Evolutionary conservation across 257 asterid genomes (phyloP), one percentile per base, ranked within the genome.

Genomic region (Eucommia ulmoides): DNA sequence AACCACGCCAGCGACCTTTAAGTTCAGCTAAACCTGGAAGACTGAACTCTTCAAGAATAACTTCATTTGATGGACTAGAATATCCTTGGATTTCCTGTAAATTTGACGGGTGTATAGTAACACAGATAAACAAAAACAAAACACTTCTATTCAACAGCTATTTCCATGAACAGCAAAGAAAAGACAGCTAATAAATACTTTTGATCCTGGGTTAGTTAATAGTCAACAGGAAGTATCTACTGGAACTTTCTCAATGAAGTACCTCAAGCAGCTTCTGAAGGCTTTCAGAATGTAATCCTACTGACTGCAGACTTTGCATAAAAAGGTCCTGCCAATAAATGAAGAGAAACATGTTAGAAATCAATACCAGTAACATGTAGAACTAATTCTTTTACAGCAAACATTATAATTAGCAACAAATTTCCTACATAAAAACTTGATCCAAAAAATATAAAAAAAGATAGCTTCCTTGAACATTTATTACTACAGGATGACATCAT

Each of bases 11-110:
- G 26, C 72, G 81, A 59, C 98, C 98, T 73, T 66, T 91, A 38
- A 91, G 96, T 76, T 91, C 98, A 24, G 87, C 94, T 65, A 91
- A 79, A 70, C 96, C 98, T 53, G 98, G 98, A 79, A 91, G 96
- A 61, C 74, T 74, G 61, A 70, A 58, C 64, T 91, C 93, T 44
- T 86, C 98, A 63, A 75, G 83, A 56, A 83, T 78, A 56, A 91
- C 79, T 85, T 91, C 95, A 74, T 80, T 63, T n/a, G 88, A 62
- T 45, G 75, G 58, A 50, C 81, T 70, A 73, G 68, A 79, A 73
- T 78, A 93, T 45, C 86, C 96, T 19, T 84, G 92, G 45, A 91
- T 62, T 74, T 91, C 96, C 98, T 91, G 35, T 46, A 68, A 68
- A 62, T 23, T 62, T 64, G 17, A 53, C 45, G 23, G 19, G 53